Evolutionary conservation across 2,329 filamentous ascomycete genomes (phyloP).

Genomic region (Pseudogymnoascus destructans): DNA sequence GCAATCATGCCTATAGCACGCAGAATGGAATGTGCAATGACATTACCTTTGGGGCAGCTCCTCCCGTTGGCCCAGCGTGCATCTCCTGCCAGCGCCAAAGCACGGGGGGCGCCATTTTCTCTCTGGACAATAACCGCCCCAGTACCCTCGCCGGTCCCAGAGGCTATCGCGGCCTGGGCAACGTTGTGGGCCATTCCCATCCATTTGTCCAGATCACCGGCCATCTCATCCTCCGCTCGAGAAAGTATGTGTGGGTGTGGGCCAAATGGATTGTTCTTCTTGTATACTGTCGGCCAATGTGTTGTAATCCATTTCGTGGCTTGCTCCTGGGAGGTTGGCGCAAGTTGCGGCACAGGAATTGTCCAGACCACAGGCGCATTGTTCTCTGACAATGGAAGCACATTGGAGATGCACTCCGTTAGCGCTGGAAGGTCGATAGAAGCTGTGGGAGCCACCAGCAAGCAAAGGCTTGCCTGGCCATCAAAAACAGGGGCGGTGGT

Average conservation of each 20-base stretch:
- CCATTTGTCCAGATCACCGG: constrained; percentile 49
- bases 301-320: constrained; percentile 60
- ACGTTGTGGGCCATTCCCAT: constrained; percentile 54
- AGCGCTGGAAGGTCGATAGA: constrained; percentile 37
- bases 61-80: constrained; percentile 52
- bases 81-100: constrained; percentile 66
- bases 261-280: constrained; percentile 76
- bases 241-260: constrained; percentile 65
- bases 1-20: constrained; percentile 76
- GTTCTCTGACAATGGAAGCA: constrained; percentile 19
- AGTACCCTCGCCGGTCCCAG: constrained; percentile 52
- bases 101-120: constrained; percentile 17
- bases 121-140: constrained; percentile 63
- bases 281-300: constrained; percentile 78
- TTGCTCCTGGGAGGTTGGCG: constrained; percentile 64
- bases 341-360: constrained; percentile 56
- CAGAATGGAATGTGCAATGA: constrained; percentile 65
- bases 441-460: constrained; percentile 38
- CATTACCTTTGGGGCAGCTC: constrained; percentile 45
- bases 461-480: constrained; percentile 30
- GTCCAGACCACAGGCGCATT: constrained; percentile 43
- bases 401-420: constrained; percentile 33
- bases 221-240: constrained; percentile 56
- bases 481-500: not conserved
- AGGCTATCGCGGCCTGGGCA: constrained; percentile 43